Base-by-base conservation (phyloP, 2,329 filamentous ascomycete species). In the Lecanosticta acicola region DNA sequence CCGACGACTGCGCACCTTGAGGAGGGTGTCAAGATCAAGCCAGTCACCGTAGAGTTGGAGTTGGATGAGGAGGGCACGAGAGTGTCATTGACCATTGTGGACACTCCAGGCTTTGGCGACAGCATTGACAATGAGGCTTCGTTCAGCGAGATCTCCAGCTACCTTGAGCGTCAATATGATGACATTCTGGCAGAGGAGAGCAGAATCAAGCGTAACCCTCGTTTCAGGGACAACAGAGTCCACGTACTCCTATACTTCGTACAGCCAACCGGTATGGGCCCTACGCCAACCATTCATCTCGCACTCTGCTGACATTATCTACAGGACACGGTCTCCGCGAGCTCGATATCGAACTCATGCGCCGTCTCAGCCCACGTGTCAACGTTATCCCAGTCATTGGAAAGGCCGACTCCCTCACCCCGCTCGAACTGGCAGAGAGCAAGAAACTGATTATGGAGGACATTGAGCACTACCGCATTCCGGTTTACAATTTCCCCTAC, bases 381-480 rank as follows among this genome's bases (percentile, higher is more conserved):
- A 98, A 98, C 70, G 93, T 98, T 60, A 98, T 98, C 58, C 93
- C 93, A 54, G 93, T 98, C 62, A 96, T 98, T 68, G 93, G 93
- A 66, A 95, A 96, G 71, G 93, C 93, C 67, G 93, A 98, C 70
- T 94, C 93, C 17, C 84, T 98, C 54, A 98, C 93, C 46, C 93
- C 93, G 32, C 85, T 87, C 58, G 93, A 98, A 75, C 79, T 98
- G 55, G 93, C 93, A 58, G 93, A 98, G 73, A 97, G 91, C 59
- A 98, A 98, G 83, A 98, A 97, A 79, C 81, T 98, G 52, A 90
- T 98, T 66, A 98, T 98, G 93, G 93, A 98, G 77, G 93, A 98
- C 68, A 98, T 98, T 61, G 93, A 98, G 74, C 93, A 98, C 73
- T 98, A 98, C 77, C 86, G 93, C 67, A 98, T 98, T 61, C 93